Percentiles rank a stretch among this genome's conserved stretches.
phyloP scores from a whole-genome alignment of 495 filamentous ascomycete species.

The Astrothelium macrocarpum region DNA sequence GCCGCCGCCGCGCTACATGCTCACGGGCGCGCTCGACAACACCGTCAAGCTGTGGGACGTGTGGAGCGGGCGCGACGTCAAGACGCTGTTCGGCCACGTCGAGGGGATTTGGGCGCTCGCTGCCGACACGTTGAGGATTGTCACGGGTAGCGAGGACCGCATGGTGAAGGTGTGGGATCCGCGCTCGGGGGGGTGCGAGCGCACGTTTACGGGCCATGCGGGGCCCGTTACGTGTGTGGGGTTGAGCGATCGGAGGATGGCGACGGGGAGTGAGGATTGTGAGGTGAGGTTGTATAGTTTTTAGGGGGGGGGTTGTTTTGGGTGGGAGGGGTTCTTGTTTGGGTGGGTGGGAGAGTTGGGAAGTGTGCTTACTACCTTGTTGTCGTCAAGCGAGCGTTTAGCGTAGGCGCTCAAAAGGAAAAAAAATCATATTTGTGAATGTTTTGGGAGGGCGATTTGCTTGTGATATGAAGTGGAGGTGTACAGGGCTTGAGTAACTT shows the following conservation, averaged over 20 bases:
- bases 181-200: slow-evolving; percentile 76
- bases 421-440: not conserved
- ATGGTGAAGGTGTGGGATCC: slow-evolving; percentile 98
- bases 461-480: no score
- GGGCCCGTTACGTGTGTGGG: slow-evolving; percentile 90
- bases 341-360: not conserved
- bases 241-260: slow-evolving; percentile 75
- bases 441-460: no score
- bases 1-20: slow-evolving; percentile 74
- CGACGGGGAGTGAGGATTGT: slow-evolving; percentile 85
- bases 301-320: not conserved
- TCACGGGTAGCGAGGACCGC: slow-evolving; percentile 81
- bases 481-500: no score
- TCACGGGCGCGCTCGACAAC: slow-evolving; percentile 80
- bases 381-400: not conserved
- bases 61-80: slow-evolving; percentile 63
- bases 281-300: slow-evolving; percentile 62
- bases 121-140: slow-evolving; percentile 80
- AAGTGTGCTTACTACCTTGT: no score
- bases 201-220: slow-evolving; percentile 80
- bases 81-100: slow-evolving; percentile 91
- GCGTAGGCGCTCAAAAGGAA: not conserved
- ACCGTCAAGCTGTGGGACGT: slow-evolving; percentile 94
- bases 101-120: slow-evolving; percentile 94
- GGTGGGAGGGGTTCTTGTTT: not conserved